Evolutionary conservation across 2,329 filamentous ascomycete species (phyloP).

Genomic region (Xylariaceae sp.): DNA sequence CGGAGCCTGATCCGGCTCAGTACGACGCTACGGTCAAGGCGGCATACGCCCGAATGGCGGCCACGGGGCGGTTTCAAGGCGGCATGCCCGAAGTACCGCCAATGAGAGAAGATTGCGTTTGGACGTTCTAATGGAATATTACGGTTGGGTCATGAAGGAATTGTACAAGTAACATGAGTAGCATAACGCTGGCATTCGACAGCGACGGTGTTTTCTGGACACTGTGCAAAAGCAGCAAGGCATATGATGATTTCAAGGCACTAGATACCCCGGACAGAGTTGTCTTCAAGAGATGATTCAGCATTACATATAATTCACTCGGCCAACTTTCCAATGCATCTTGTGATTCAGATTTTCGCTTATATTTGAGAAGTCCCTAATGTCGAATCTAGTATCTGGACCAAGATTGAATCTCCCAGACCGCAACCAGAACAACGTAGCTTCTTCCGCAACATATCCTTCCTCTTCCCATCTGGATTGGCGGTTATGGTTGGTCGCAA

Average conservation of each 20-base stretch:
- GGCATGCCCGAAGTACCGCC: conserved; percentile 83
- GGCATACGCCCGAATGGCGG: conserved; percentile 69
- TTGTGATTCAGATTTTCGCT: background rate
- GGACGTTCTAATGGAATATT: conserved; percentile 66
- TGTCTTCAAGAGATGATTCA: background rate
- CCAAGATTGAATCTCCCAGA: background rate
- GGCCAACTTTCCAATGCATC: background rate
- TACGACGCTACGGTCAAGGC: conserved; percentile 67
- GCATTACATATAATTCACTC: conserved; percentile 3
- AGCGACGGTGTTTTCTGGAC: conserved; percentile 4
- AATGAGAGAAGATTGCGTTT: conserved; percentile 75
- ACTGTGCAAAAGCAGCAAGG: background rate
- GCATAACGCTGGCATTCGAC: conserved; percentile 1
- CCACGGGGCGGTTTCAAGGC: conserved; percentile 71
- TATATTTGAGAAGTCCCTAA: conserved; percentile 4
- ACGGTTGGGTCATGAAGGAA: background rate
- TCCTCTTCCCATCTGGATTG: conserved; percentile 8
- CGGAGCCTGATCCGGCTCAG: conserved; percentile 58
- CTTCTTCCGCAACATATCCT: conserved; percentile 11
- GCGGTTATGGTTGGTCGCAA: background rate
- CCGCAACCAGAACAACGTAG: background rate
- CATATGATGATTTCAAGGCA: conserved; percentile 11
- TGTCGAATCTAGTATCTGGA: conserved; percentile 1
- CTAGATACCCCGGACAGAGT: conserved; percentile 26
- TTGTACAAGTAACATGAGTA: conserved; percentile 10